Evolutionary conservation across 768 basidiomycete species (phyloP).

Genomic region (Naematelia aurantialba): DNA sequence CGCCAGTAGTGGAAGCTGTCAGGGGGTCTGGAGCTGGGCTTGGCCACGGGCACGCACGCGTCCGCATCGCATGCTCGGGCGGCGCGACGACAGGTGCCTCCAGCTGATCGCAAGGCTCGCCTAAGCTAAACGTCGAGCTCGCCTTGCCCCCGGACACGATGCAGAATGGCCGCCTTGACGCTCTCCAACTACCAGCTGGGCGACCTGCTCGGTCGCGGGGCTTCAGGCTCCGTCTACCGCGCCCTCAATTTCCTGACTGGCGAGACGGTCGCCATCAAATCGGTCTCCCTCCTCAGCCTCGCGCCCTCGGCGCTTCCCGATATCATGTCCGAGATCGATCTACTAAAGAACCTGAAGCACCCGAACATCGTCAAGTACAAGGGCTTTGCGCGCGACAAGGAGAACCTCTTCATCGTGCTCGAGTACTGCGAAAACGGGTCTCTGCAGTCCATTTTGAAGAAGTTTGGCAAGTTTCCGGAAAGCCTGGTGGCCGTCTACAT

Average conservation of each 20-base stretch:
- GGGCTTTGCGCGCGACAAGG: constrained; percentile 90
- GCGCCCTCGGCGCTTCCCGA: constrained; percentile 89
- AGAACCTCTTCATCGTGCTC: constrained; percentile 92
- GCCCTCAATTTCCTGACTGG: constrained; percentile 87
- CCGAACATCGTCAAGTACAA: constrained; percentile 98
- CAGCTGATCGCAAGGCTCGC: too few species aligned
- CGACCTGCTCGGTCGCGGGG: constrained; percentile 92
- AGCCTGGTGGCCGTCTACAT: constrained; percentile 94
- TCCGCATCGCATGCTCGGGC: too few species aligned
- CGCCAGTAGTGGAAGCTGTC: too few species aligned
- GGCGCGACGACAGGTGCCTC: too few species aligned
- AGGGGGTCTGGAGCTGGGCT: too few species aligned
- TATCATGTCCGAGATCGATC: constrained; percentile 94
- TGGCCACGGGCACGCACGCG: too few species aligned
- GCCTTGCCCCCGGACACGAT: neutral
- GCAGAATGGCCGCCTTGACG: constrained; percentile 20
- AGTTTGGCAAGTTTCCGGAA: constrained; percentile 98
- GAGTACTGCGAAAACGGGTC: constrained; percentile 99
- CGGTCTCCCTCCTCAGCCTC: constrained; percentile 90
- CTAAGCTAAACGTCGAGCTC: too few species aligned
- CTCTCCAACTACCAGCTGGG: constrained; percentile 67
- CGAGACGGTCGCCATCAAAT: constrained; percentile 97
- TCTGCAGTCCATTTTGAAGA: constrained; percentile 87
- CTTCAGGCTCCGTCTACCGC: constrained; percentile 96
- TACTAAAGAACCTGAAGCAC: constrained; percentile 95